A percentile compares a stretch with the other conserved stretches of the same genome.
Conservation (phyloP, 176 grass and related monocot genomes). For the Avena sativa region DNA sequence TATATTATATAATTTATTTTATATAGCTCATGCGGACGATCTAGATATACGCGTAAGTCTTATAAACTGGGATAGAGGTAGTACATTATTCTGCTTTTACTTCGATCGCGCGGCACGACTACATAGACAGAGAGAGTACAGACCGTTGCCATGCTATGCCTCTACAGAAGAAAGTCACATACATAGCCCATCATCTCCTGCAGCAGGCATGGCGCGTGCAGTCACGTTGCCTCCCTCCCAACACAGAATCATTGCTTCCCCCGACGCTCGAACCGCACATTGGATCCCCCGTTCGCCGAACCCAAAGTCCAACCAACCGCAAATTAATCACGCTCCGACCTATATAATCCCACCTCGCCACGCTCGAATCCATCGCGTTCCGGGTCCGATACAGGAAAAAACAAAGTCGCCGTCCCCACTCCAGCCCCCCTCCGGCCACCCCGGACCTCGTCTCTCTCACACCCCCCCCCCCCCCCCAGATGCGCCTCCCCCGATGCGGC, state of each 20-base stretch:
- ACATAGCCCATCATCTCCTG: background rate
- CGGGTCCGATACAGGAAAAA: constrained; percentile 1
- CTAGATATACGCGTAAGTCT: no score
- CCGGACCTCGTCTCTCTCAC: constrained; percentile 16
- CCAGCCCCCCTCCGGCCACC: background rate
- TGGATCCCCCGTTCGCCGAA: constrained; percentile 51
- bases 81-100: no score
- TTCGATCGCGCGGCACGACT: no score
- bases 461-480: constrained; percentile 6
- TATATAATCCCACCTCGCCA: constrained; percentile 19
- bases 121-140: no score
- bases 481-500: constrained; percentile 42
- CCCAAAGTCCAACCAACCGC: constrained; percentile 55
- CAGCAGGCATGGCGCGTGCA: background rate
- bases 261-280: constrained; percentile 39
- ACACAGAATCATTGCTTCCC: constrained; percentile 32
- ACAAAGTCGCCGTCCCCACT: constrained; percentile 14
- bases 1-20: no score
- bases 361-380: background rate
- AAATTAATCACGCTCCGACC: constrained; percentile 8
- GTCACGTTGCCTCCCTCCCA: constrained; percentile 1
- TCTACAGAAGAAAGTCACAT: background rate
- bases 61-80: no score
- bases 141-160: background rate
- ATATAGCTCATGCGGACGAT: no score